These are phyloP conservation scores for Fusarium proliferatum DNA, from an alignment of 2,329 filamentous ascomycete genomes.

Conservation along the genomic window DNA sequence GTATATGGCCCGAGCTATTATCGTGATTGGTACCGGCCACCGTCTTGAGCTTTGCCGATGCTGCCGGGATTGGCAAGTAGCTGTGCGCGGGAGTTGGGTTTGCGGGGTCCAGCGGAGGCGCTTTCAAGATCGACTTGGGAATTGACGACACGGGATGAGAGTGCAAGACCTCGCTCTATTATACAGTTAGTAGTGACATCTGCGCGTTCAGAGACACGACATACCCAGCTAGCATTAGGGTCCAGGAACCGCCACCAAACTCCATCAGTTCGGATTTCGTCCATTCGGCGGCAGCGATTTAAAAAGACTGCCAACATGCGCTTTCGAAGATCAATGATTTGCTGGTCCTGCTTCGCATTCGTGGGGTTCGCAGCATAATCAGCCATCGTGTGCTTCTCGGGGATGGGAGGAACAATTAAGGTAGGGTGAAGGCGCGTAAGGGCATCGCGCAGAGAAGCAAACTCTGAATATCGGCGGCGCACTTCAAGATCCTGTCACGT, in stretches of 20 bases:
- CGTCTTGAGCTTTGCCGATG: constrained; percentile 86
- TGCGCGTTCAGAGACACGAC: constrained; percentile 26
- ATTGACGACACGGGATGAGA: constrained; percentile 91
- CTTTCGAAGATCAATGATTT: constrained; percentile 96
- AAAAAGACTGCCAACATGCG: constrained; percentile 96
- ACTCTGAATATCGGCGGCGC: constrained; percentile 94
- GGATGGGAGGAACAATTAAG: constrained; percentile 94
- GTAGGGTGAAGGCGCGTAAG: constrained; percentile 94
- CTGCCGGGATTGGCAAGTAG: constrained; percentile 86
- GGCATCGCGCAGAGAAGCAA: constrained; percentile 88
- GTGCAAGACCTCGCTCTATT: constrained; percentile 90
- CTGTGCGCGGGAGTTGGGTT: constrained; percentile 88
- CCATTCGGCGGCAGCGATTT: constrained; percentile 93
- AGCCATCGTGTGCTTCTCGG: constrained; percentile 98
- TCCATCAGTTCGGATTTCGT: constrained; percentile 88
- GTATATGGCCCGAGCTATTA: constrained; percentile 51
- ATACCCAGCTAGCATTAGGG: constrained; percentile 97
- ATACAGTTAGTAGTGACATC: constrained; percentile 30
- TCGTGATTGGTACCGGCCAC: constrained; percentile 53
- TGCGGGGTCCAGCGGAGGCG: constrained; percentile 94
- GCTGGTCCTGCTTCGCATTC: constrained; percentile 95
- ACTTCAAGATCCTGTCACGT: constrained; percentile 86
- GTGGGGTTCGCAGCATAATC: constrained; percentile 98
- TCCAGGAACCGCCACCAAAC: constrained; percentile 99
- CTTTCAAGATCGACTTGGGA: constrained; percentile 93